A percentile compares a stretch with the other conserved stretches of the same genome.
Conservation (phyloP, 148 eudicot genomes). For the Fagopyrum tataricum region DNA sequence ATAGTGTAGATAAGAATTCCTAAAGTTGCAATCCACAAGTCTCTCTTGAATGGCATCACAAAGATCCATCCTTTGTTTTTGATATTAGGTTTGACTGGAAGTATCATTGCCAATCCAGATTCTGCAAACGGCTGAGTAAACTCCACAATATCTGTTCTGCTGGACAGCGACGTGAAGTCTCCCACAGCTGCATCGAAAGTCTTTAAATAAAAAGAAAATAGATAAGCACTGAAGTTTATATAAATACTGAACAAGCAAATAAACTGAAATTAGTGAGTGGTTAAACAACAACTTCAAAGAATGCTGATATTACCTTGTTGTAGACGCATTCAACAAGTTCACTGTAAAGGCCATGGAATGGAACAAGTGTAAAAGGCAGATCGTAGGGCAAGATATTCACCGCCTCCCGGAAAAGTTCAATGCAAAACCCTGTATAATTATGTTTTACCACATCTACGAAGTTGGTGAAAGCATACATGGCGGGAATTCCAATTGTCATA, state of each 20-base stretch:
- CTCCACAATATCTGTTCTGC: constrained; percentile 22
- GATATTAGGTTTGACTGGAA: constrained; percentile 13
- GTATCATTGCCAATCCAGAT: constrained; percentile 27
- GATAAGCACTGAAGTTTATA: not conserved
- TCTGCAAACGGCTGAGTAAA: constrained; percentile 30
- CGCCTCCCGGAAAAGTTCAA: constrained; percentile 26
- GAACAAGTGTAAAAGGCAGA: constrained; percentile 22
- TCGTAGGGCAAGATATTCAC: constrained; percentile 19
- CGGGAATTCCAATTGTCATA: constrained; percentile 41
- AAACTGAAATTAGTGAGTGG: not conserved
- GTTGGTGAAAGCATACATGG: constrained; percentile 20
- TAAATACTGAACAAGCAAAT: not conserved
- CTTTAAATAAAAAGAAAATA: constrained; percentile 10
- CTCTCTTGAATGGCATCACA: constrained; percentile 26
- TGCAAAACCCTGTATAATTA: constrained; percentile 22
- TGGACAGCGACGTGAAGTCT: constrained; percentile 31
- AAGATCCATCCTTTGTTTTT: constrained; percentile 24
- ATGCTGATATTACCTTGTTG: constrained; percentile 27
- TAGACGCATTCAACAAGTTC: constrained; percentile 21
- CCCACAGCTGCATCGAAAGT: constrained; percentile 31
- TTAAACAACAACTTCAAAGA: not conserved
- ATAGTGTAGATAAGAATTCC: constrained; percentile 20
- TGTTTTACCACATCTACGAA: constrained; percentile 18
- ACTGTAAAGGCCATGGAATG: constrained; percentile 22
- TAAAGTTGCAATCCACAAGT: constrained; percentile 25